A percentile compares a stretch with the other conserved stretches of the same genome.
Conservation (phyloP, 2,329 filamentous ascomycete genomes). For the Penicillium glabrum region DNA sequence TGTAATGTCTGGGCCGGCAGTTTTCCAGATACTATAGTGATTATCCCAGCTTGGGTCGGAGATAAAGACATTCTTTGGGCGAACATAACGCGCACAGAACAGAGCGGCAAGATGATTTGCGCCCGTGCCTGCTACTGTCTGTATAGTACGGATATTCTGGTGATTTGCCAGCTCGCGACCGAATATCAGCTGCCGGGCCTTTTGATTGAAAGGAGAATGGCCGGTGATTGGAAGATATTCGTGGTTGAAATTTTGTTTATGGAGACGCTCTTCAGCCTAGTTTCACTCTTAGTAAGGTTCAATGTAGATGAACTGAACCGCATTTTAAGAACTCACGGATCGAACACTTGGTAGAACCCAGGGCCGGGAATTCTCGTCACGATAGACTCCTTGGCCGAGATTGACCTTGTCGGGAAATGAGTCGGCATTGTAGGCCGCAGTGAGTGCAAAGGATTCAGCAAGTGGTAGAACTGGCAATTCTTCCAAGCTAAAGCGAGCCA, state of each 20-base stretch:
- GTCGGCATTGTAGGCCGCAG: constrained; percentile 19
- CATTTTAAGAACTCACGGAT: constrained; percentile 18
- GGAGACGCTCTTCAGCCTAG: constrained; percentile 54
- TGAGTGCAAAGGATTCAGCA: constrained; percentile 20
- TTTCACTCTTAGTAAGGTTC: not conserved
- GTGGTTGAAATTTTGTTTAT: constrained; percentile 66
- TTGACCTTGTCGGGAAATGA: constrained; percentile 37
- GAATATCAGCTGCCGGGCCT: constrained; percentile 53
- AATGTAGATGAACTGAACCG: not conserved
- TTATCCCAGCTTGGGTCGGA: constrained; percentile 93
- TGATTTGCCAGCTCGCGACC: constrained; percentile 30
- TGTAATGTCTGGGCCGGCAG: constrained; percentile 9
- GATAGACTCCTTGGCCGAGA: constrained; percentile 42
- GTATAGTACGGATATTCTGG: constrained; percentile 63
- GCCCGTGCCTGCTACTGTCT: constrained; percentile 92
- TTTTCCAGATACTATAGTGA: constrained; percentile 81
- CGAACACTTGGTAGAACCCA: constrained; percentile 41
- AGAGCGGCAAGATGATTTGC: constrained; percentile 83
- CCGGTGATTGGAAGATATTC: constrained; percentile 92
- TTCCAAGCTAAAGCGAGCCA: not conserved
- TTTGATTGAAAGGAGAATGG: constrained; percentile 72
- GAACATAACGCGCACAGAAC: constrained; percentile 82
- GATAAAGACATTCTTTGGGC: constrained; percentile 69
- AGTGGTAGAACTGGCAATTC: not conserved
- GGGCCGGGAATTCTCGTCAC: constrained; percentile 36